Evolutionary conservation across 1,139 yeast genomes (phyloP).

Genomic region (Scheffersomyces cryptocercus): DNA sequence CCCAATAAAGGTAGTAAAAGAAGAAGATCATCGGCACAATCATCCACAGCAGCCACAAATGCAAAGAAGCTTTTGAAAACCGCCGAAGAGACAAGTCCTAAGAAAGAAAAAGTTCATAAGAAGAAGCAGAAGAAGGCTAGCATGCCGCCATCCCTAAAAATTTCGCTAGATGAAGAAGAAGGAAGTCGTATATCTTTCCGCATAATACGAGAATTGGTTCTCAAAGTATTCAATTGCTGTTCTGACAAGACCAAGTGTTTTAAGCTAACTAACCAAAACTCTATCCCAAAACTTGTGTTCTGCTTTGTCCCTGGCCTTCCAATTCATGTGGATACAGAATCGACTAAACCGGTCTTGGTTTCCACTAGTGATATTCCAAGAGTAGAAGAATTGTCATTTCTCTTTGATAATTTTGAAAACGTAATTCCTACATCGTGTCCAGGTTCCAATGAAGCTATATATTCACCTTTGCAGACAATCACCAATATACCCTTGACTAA

Average conservation of each 20-base stretch:
- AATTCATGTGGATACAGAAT: not conserved
- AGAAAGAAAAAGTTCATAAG: constrained; percentile 35
- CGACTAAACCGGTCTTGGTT: not conserved
- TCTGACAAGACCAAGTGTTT: constrained; percentile 5
- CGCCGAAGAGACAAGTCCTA: constrained; percentile 9
- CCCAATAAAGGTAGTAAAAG: constrained; percentile 23
- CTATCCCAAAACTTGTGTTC: constrained; percentile 49
- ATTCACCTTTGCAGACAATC: constrained; percentile 56
- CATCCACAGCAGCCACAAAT: constrained; percentile 12
- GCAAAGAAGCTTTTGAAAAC: not conserved
- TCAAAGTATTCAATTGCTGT: constrained; percentile 15
- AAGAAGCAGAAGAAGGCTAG: constrained; percentile 34
- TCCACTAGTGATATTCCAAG: no score
- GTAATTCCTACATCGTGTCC: constrained; percentile 55
- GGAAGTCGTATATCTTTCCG: constrained; percentile 29
- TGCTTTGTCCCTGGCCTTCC: constrained; percentile 68
- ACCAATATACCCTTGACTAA: constrained; percentile 57
- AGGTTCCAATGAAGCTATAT: constrained; percentile 60
- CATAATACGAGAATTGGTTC: constrained; percentile 53
- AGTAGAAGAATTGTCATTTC: constrained; percentile 30
- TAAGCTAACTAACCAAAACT: constrained; percentile 4
- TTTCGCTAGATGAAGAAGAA: not conserved
- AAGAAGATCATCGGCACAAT: constrained; percentile 46
- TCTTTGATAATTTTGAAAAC: constrained; percentile 38
- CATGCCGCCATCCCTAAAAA: no score